Percentiles rank a stretch among this genome's conserved stretches.
Evolutionary conservation across 192 early-diverging fungal genomes (phyloP).

Genomic region (Chytriomyces confervae): DNA sequence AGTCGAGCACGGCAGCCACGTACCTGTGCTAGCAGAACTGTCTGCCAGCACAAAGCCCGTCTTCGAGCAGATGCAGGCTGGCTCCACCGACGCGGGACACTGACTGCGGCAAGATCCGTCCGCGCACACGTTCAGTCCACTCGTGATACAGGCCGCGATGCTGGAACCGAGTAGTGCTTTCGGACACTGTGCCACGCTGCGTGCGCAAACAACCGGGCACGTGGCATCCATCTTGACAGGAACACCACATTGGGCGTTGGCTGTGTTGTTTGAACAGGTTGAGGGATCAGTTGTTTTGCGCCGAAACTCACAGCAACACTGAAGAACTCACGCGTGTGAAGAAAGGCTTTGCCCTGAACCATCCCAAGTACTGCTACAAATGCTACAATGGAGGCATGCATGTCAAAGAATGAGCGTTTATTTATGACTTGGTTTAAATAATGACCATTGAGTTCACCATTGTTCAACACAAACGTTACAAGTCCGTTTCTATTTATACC

Average conservation of each 20-base stretch:
- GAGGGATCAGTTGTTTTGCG: background rate
- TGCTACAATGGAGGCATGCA: too few relatives aligned
- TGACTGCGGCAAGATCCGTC: conserved; percentile 25
- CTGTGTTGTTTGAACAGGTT: background rate
- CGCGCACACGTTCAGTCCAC: conserved; percentile 14
- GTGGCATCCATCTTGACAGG: conserved; percentile 11
- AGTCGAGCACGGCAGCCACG: conserved; percentile 1
- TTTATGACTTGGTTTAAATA: too few relatives aligned
- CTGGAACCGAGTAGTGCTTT: background rate
- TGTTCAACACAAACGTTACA: too few relatives aligned
- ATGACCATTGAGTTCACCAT: too few relatives aligned
- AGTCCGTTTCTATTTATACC: too few relatives aligned
- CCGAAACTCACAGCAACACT: too few relatives aligned
- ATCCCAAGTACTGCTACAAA: too few relatives aligned
- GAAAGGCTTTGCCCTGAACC: background rate
- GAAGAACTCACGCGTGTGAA: conserved; percentile 17
- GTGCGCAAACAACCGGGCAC: conserved; percentile 30
- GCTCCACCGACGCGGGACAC: background rate
- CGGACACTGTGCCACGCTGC: conserved; percentile 24
- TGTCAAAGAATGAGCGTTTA: too few relatives aligned
- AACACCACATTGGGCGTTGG: conserved; percentile 15
- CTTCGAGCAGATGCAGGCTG: conserved; percentile 15
- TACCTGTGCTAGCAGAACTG: background rate
- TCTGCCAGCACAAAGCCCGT: conserved; percentile 28
- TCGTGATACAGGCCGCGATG: conserved; percentile 2